Percentiles rank a stretch among this genome's conserved stretches.
Evolutionary conservation across 148 eudicot species (phyloP).

Genomic region (Pouteria glomerata): DNA sequence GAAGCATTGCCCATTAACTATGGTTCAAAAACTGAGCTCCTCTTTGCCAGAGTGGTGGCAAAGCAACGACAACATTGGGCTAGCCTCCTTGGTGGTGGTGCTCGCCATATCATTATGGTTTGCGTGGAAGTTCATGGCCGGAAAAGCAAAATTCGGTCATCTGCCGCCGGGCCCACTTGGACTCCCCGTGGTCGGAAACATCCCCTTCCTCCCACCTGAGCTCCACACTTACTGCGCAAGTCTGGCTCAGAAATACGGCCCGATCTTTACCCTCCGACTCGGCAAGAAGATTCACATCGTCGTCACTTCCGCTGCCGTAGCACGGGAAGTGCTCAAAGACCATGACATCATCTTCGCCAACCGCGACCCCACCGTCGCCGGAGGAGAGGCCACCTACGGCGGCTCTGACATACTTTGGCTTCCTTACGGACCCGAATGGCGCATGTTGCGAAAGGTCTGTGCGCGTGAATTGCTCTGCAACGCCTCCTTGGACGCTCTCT

Average conservation of each 20-base stretch:
- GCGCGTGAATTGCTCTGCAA: constrained; percentile 58
- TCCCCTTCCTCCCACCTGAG: constrained; percentile 55
- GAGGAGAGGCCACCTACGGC: constrained; percentile 39
- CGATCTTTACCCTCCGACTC: constrained; percentile 46
- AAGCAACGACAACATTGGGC: not conserved
- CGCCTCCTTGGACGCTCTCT: constrained; percentile 38
- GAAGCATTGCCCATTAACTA: no score
- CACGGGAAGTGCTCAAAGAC: constrained; percentile 51
- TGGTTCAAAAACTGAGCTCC: not conserved
- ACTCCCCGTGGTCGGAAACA: constrained; percentile 57
- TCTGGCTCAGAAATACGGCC: constrained; percentile 53
- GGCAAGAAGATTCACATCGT: constrained; percentile 47
- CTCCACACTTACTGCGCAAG: constrained; percentile 54
- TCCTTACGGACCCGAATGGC: constrained; percentile 63
- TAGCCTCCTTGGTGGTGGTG: not conserved
- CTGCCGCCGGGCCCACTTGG: constrained; percentile 40
- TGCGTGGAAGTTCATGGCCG: not conserved
- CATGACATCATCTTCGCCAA: constrained; percentile 63
- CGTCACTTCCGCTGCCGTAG: constrained; percentile 43
- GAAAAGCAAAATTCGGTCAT: not conserved
- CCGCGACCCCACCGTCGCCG: constrained; percentile 60
- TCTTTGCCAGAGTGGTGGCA: no score
- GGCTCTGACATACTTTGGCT: constrained; percentile 52
- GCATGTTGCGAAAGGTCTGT: constrained; percentile 53
- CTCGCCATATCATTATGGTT: not conserved